Evolutionary conservation across 169 alveolate genomes (phyloP), one percentile per base, ranked within the genome.

Genomic region (Cyclospora cayetanensis): DNA sequence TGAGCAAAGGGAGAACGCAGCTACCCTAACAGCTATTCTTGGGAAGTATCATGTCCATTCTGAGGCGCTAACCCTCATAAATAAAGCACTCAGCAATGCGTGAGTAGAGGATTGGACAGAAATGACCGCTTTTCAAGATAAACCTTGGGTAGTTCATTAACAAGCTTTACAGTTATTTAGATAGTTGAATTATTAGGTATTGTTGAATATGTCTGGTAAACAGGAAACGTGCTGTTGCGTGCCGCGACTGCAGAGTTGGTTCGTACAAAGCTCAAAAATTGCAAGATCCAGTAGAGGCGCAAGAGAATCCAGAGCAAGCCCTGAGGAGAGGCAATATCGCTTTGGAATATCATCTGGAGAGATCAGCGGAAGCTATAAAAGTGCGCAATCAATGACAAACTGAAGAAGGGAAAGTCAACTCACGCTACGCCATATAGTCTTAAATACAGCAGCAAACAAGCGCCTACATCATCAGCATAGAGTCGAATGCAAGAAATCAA

Each of bases 301-400:
- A 25, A 1, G 90, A 80, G 34, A 76, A 80, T n/a, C 90, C 90
- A 80, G 90, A 80, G 77, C 74, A 80, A 20, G 76, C 90, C 35
- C 90, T 80, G 29, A 50, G 90, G 42, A 52, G 76, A 22, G 90
- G 53, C 50, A 52, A 76, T 41, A 76, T 76, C 27, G 90, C 90
- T 39, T 35, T 80, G 60, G 34, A 76, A 37, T 53, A 27, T 20
- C 70, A 76, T 53, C 20, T 80, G 76, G 90, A 80, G 20, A 34
- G 2, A 18, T 52, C 68, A 34, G 35, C 66, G 29, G 90, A 42
- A 18, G 63, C 90, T 3, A 35, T 80, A 1, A 80, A 22, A 63
- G 90, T 80, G 76, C 29, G 90, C 29, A 76, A 43, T n/a, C n/a
- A n/a, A n/a, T n/a, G n/a, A n/a, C n/a, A n/a, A n/a, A n/a, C n/a